Percentiles rank a stretch among this genome's conserved stretches.
phyloP scores from a whole-genome alignment of 2,329 filamentous ascomycete genomes.

The Microsporum audouinii region DNA sequence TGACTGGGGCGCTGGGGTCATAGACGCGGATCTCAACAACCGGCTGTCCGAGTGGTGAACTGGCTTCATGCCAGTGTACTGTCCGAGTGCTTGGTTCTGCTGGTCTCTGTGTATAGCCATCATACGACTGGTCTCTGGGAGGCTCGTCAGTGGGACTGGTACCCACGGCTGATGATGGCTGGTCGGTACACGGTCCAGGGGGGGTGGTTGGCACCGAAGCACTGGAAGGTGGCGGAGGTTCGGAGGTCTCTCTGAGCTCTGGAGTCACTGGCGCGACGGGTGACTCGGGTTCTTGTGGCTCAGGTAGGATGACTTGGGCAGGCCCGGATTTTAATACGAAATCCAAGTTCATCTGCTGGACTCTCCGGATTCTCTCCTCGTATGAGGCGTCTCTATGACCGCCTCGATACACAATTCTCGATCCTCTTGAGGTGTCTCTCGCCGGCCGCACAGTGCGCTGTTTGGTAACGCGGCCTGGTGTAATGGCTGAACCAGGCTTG shows the following conservation, averaged over 20 bases:
- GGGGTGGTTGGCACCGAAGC: background rate
- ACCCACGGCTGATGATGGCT: background rate
- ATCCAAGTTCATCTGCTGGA: background rate
- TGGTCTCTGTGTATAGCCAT: constrained; percentile 1
- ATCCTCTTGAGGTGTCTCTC: background rate
- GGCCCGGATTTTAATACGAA: background rate
- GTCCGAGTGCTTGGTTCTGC: background rate
- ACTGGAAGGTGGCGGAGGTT: background rate
- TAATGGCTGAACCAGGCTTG: background rate
- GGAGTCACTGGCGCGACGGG: background rate
- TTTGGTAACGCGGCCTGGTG: constrained; percentile 5
- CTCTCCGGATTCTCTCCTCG: background rate
- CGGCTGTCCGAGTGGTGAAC: constrained; percentile 12
- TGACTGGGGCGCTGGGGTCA: constrained; percentile 10
- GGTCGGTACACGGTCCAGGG: background rate
- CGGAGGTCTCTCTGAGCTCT: background rate
- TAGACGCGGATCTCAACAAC: constrained; percentile 11
- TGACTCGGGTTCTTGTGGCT: background rate
- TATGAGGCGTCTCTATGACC: background rate
- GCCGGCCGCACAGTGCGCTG: background rate
- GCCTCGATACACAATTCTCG: background rate
- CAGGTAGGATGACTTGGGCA: background rate
- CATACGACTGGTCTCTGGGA: background rate
- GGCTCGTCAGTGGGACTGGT: background rate
- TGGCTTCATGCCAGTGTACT: constrained; percentile 7